phyloP scores from a whole-genome alignment of 2,329 filamentous ascomycete genomes.

The Penicillium sp. region DNA sequence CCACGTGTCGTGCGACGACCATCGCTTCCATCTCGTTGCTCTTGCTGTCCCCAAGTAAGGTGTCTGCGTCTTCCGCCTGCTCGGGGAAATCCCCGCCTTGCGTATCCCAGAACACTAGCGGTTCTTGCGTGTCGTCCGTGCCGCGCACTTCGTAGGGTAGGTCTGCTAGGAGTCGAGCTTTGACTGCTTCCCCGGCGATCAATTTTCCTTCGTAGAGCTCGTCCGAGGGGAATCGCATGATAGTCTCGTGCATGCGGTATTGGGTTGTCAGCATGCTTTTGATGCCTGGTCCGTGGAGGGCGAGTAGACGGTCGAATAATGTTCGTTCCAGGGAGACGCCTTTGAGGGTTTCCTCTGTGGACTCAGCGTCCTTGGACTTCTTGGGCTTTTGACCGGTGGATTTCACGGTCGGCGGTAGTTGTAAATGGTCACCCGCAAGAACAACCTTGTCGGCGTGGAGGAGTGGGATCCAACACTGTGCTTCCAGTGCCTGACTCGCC shows the following conservation, averaged over 20 bases:
- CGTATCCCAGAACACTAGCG: slow-evolving; percentile 92
- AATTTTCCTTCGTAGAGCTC: slow-evolving; percentile 83
- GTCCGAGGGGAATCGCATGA: slow-evolving; percentile 92
- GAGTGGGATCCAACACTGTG: slow-evolving; percentile 94
- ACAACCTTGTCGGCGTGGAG: slow-evolving; percentile 79
- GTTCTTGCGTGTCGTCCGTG: slow-evolving; percentile 83
- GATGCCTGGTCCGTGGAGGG: slow-evolving; percentile 76
- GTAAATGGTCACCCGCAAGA: slow-evolving; percentile 90
- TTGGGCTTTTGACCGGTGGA: slow-evolving; percentile 54
- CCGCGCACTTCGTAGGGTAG: slow-evolving; percentile 75
- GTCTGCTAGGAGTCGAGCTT: slow-evolving; percentile 71
- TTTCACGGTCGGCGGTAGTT: slow-evolving; percentile 93
- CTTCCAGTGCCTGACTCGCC: slow-evolving; percentile 91
- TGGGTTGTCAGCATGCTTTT: slow-evolving; percentile 96
- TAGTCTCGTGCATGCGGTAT: slow-evolving; percentile 95
- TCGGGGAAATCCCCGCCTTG: slow-evolving; percentile 93
- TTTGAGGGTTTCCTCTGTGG: slow-evolving; percentile 44
- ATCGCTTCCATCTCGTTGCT: slow-evolving; percentile 89
- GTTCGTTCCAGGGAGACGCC: slow-evolving; percentile 78
- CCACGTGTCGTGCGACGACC: slow-evolving; percentile 77
- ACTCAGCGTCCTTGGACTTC: slow-evolving; percentile 39
- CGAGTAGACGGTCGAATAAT: slow-evolving; percentile 84
- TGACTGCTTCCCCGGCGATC: slow-evolving; percentile 77
- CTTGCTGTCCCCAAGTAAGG: slow-evolving; percentile 72
- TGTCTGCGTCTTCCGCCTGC: slow-evolving; percentile 70